Percentiles rank a stretch among this genome's conserved stretches.
Evolutionary conservation across 257 asterid species (phyloP).

Genomic region (Marsdenia floribunda): DNA sequence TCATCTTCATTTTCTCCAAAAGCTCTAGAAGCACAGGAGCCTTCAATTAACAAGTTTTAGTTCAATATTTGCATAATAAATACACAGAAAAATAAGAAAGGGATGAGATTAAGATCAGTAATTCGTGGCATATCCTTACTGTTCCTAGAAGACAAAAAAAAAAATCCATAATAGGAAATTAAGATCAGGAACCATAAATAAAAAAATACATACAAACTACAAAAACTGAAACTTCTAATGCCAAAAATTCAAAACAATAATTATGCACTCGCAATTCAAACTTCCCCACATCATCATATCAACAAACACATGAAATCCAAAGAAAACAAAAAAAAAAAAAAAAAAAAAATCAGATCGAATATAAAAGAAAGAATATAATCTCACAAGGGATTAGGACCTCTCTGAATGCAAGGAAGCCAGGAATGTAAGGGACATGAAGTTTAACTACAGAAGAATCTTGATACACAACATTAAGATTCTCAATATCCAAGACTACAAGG

Average conservation of each 20-base stretch:
- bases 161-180: background rate
- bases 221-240: too few relatives aligned
- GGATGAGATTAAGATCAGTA: background rate
- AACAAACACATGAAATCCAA: background rate
- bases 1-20: conserved; percentile 61
- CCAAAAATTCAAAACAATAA: too few relatives aligned
- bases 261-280: background rate
- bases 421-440: conserved; percentile 61
- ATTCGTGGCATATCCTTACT: background rate
- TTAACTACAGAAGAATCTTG: conserved; percentile 56
- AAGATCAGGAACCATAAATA: background rate
- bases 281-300: background rate
- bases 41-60: conserved; percentile 30
- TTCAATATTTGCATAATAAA: background rate
- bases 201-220: too few relatives aligned
- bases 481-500: conserved; percentile 64
- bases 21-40: conserved; percentile 76
- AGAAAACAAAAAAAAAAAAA: too few relatives aligned
- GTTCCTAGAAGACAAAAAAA: background rate
- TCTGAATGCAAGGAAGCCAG: conserved; percentile 94
- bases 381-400: conserved; percentile 39
- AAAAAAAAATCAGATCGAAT: background rate
- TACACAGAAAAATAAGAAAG: conserved; percentile 1
- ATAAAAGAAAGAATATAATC: background rate
- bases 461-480: conserved; percentile 51